Percentiles rank a stretch among this genome's conserved stretches.
Evolutionary conservation across 177 flowering plant genomes (phyloP).

Genomic region (Telopea speciosissima): DNA sequence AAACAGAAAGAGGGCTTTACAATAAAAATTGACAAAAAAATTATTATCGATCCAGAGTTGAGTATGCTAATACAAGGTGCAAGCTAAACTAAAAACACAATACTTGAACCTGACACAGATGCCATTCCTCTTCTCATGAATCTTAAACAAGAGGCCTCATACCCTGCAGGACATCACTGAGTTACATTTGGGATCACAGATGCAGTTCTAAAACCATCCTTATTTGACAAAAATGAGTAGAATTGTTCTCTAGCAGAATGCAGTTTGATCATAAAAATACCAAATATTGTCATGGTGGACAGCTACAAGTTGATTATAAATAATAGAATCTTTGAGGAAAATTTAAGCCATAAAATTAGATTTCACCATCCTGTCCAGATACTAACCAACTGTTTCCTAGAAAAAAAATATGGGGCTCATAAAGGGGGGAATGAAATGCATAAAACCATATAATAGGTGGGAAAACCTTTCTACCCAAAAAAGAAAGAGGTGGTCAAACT

Average conservation of each 20-base stretch:
- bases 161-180: conserved; percentile 19
- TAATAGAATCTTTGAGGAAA: too few species aligned
- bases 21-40: too few species aligned
- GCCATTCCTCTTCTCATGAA: conserved; percentile 2
- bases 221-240: too few species aligned
- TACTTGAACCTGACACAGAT: conserved; percentile 7
- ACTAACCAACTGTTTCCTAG: too few species aligned
- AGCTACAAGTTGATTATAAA: neutral
- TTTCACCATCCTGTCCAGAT: neutral
- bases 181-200: neutral
- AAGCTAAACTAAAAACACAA: neutral
- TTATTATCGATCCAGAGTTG: too few species aligned
- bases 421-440: neutral
- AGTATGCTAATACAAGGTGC: neutral
- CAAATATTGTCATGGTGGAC: neutral
- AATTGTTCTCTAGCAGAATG: neutral
- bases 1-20: too few species aligned
- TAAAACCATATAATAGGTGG: neutral
- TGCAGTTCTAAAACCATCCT: neutral
- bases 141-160: conserved; percentile 26
- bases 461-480: too few species aligned
- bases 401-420: neutral
- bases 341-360: too few species aligned
- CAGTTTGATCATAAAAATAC: neutral
- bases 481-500: too few species aligned